A percentile compares a stretch with the other conserved stretches of the same genome.
Evolutionary conservation across 2,329 filamentous ascomycete genomes (phyloP).

Genomic region (Fonsecaea erecta): DNA sequence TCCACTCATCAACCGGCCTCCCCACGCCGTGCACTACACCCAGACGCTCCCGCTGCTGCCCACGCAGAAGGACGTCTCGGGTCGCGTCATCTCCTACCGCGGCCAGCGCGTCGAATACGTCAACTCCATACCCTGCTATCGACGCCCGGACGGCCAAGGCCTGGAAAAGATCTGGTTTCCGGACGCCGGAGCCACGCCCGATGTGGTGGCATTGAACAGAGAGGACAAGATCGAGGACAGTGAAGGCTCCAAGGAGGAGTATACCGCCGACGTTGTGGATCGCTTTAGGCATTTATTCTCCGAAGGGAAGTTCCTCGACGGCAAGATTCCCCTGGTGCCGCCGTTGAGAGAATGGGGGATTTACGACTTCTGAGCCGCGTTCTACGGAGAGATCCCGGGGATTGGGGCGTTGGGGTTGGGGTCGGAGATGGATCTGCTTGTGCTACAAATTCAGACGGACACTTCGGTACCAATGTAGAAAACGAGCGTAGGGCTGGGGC

Average conservation of each 20-base stretch:
- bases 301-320: conserved; percentile 69
- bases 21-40: conserved; percentile 32
- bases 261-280: conserved; percentile 61
- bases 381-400: not conserved
- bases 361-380: conserved; percentile 66
- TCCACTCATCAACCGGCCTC: conserved; percentile 32
- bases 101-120: conserved; percentile 65
- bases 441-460: not conserved
- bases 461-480: not conserved
- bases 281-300: conserved; percentile 69
- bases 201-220: conserved; percentile 48
- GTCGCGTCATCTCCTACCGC: conserved; percentile 64
- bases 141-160: conserved; percentile 59
- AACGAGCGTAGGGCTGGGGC: not conserved
- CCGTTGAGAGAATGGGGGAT: conserved; percentile 75
- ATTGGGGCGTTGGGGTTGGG: not conserved
- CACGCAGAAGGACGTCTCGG: conserved; percentile 37
- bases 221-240: conserved; percentile 56
- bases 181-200: conserved; percentile 62
- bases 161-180: conserved; percentile 75
- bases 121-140: conserved; percentile 50
- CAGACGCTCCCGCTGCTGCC: conserved; percentile 45
- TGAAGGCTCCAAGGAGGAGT: conserved; percentile 55
- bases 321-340: conserved; percentile 75
- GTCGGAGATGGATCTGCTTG: no score